Evolutionary conservation across 768 basidiomycete genomes (phyloP).

Genomic region (Kwoniella dendrophila): DNA sequence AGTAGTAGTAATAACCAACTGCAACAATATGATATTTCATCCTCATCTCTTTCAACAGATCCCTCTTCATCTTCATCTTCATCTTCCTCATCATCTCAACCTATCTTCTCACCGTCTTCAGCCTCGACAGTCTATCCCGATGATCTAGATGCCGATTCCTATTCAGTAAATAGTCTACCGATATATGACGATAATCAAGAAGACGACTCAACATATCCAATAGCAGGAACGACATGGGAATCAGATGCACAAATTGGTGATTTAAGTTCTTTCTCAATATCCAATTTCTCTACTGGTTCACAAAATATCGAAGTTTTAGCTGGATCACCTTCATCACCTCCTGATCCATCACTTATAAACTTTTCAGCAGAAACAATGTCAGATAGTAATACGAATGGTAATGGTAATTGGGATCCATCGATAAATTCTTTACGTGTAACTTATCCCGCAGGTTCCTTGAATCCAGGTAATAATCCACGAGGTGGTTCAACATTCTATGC

Average conservation of each 20-base stretch:
- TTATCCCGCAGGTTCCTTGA: slow-evolving; percentile 16
- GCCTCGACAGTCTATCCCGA: too few species aligned
- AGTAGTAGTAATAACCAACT: not conserved
- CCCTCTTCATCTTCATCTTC: not conserved
- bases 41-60: not conserved
- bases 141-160: not conserved
- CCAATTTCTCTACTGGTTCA: slow-evolving; percentile 14
- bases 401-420: slow-evolving; percentile 8
- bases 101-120: not conserved
- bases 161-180: not conserved
- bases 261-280: slow-evolving; percentile 14
- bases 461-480: slow-evolving; percentile 2
- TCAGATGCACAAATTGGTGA: slow-evolving; percentile 9
- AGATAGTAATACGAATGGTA: too few species aligned
- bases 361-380: not conserved
- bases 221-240: slow-evolving; percentile 13
- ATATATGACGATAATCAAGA: not conserved
- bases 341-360: not conserved
- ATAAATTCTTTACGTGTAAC: slow-evolving; percentile 15
- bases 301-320: slow-evolving; percentile 12
- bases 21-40: not conserved
- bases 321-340: slow-evolving; percentile 2
- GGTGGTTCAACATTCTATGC: slow-evolving; percentile 15
- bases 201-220: not conserved
- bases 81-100: too few species aligned